Conservation (phyloP, 176 grass and related monocot genomes). For the Zea luxurians region DNA sequence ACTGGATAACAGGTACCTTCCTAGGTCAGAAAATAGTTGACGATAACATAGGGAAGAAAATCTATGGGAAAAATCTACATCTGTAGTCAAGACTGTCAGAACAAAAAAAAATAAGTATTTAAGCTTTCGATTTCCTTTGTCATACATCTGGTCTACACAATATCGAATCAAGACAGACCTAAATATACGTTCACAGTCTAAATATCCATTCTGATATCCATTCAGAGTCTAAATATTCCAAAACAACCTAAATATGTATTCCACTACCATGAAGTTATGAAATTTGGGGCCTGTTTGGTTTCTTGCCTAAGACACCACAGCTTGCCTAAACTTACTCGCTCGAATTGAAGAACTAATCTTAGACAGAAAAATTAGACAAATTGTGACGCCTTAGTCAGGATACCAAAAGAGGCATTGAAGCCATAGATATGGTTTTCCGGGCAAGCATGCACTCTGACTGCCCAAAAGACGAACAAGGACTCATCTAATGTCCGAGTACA, state of each 20-base stretch:
- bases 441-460: not conserved
- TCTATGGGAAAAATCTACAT: not conserved
- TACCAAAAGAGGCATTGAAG: not conserved
- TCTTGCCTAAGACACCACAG: no score
- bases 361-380: no score
- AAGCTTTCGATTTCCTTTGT: not conserved
- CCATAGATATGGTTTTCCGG: not conserved
- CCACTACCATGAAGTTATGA: not conserved
- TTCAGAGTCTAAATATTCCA: not conserved
- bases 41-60: not conserved
- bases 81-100: not conserved
- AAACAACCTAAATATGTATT: not conserved
- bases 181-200: no score
- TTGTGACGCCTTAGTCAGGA: no score
- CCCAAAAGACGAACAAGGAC: not conserved
- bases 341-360: no score
- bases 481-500: not conserved
- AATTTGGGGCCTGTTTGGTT: not conserved
- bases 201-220: not conserved
- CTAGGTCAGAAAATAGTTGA: not conserved
- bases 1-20: not conserved
- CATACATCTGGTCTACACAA: conserved; percentile 11
- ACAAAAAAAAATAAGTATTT: not conserved
- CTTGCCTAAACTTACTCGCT: no score
- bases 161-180: no score